Conservation (phyloP, 2,329 filamentous ascomycete species). For the Sporothrix humicola region DNA sequence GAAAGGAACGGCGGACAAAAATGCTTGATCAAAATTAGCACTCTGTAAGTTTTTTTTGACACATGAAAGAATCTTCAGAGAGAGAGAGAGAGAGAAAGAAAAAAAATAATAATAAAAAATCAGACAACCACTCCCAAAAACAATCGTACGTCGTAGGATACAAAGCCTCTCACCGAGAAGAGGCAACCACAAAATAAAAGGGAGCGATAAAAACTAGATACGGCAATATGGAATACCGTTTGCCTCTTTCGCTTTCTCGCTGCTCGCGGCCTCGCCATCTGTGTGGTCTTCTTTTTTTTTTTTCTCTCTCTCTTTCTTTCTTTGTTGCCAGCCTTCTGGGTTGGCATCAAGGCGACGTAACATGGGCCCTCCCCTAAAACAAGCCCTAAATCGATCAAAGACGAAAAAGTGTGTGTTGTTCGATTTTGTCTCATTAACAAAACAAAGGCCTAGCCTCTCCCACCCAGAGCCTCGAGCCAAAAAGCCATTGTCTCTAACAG, state of each 20-base stretch:
- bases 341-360: conserved; percentile 14
- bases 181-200: not conserved
- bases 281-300: not conserved
- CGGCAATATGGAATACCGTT: not conserved
- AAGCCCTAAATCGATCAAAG: not conserved
- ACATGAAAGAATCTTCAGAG: no score
- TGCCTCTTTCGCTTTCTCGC: not conserved
- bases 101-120: no score
- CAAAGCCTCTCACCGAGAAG: not conserved
- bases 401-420: not conserved
- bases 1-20: not conserved
- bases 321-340: conserved; percentile 14
- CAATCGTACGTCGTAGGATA: not conserved
- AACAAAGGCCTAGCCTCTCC: not conserved
- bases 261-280: not conserved
- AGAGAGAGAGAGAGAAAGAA: no score
- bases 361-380: not conserved
- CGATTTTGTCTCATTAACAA: no score
- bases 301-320: not conserved
- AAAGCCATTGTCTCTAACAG: not conserved
- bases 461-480: not conserved
- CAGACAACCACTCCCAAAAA: no score
- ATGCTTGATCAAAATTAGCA: not conserved
- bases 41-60: not conserved
- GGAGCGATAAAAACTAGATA: not conserved